These are phyloP conservation scores for Pythium chondricola DNA, from an alignment of 352 stramenopile species.

Conservation along the genomic window DNA sequence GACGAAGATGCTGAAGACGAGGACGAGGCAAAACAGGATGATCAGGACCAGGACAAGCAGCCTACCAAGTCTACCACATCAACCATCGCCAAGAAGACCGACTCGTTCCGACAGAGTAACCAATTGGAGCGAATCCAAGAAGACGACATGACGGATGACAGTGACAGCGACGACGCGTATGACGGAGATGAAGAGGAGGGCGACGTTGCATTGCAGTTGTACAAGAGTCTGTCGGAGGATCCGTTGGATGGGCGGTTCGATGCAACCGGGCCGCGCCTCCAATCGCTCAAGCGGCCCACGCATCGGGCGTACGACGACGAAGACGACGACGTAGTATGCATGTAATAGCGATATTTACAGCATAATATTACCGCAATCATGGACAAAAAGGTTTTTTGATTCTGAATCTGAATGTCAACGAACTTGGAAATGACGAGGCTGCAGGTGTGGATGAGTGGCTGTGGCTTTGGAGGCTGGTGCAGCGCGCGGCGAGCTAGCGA, in stretches of 20 bases:
- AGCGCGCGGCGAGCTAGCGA: not conserved
- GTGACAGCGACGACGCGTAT: slow-evolving; percentile 9
- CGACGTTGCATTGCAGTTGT: slow-evolving; percentile 10
- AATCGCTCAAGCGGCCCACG: slow-evolving; percentile 11
- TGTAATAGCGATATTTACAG: no score
- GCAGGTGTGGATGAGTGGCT: slow-evolving; percentile 10
- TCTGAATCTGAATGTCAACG: no score
- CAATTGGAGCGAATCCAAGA: slow-evolving; percentile 18
- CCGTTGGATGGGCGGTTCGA: slow-evolving; percentile 37
- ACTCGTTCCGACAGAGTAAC: slow-evolving; percentile 13
- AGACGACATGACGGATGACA: slow-evolving; percentile 11
- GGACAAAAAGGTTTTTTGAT: no score
- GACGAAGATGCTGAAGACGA: not conserved
- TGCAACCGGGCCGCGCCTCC: slow-evolving; percentile 11
- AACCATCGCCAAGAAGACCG: slow-evolving; percentile 14
- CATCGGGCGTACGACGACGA: slow-evolving; percentile 9
- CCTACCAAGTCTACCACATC: not conserved
- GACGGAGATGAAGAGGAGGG: slow-evolving; percentile 12
- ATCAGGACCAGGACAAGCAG: slow-evolving; percentile 1
- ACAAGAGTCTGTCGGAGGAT: slow-evolving; percentile 29
- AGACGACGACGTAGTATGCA: slow-evolving; percentile 16
- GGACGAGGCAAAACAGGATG: slow-evolving; percentile 1
- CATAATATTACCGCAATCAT: no score
- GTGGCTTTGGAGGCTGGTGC: slow-evolving; percentile 1
- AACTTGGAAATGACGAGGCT: slow-evolving; percentile 7